These are phyloP conservation scores for Rhazya stricta DNA, from an alignment of 257 asterid genomes.

Conservation along the genomic window DNA sequence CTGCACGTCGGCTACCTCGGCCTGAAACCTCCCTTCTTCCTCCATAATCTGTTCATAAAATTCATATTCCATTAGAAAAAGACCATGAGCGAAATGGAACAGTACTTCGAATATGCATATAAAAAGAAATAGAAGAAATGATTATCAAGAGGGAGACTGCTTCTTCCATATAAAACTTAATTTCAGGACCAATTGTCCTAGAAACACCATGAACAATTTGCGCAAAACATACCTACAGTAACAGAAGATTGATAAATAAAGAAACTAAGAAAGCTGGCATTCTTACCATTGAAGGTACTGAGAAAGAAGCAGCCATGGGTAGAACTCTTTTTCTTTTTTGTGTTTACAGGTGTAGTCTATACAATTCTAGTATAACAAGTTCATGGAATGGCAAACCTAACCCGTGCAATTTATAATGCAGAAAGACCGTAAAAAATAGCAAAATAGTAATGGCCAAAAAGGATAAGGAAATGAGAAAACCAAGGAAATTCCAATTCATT, in stretches of 20 bases:
- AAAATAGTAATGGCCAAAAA: conserved; percentile 1
- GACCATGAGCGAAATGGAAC: not conserved
- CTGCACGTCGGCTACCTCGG: conserved; percentile 88
- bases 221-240: not conserved
- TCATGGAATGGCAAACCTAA: conserved; percentile 21
- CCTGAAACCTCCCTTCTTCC: conserved; percentile 83
- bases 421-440: conserved; percentile 11
- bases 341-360: conserved; percentile 12
- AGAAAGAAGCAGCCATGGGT: conserved; percentile 86
- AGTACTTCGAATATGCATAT: not conserved
- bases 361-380: conserved; percentile 16
- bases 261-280: not conserved
- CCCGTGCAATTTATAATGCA: conserved; percentile 42
- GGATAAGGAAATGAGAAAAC: conserved; percentile 38
- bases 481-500: conserved; percentile 30
- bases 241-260: not conserved
- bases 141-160: no score
- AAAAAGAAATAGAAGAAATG: not conserved
- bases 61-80: not conserved
- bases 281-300: conserved; percentile 83
- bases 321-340: conserved; percentile 36
- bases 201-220: not conserved
- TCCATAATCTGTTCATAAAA: conserved; percentile 69
- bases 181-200: no score
- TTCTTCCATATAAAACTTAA: no score